Percentiles rank a stretch among this genome's conserved stretches.
Conservation (phyloP, 2,329 filamentous ascomycete species). For the Phoma herbarum region DNA sequence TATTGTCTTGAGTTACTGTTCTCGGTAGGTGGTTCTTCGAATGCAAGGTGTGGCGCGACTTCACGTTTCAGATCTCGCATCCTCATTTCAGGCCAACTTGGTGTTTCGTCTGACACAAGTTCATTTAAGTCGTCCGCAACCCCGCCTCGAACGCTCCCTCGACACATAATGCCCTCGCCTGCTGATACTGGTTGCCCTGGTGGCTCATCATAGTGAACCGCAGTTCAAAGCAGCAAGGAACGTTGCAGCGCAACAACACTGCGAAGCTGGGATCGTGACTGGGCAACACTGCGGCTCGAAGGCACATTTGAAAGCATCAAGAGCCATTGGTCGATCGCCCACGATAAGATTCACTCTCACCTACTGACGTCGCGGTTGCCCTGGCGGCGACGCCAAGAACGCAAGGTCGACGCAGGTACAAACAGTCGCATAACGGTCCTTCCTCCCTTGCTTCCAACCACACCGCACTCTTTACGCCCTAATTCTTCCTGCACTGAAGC, state of each 20-base stretch:
- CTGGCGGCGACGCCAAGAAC: constrained; percentile 23
- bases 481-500: constrained; percentile 22
- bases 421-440: constrained; percentile 22
- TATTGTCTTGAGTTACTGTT: neutral
- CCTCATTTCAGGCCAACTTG: constrained; percentile 25
- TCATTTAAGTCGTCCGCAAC: constrained; percentile 25
- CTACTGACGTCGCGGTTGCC: constrained; percentile 24
- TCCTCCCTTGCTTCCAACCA: constrained; percentile 27
- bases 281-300: neutral
- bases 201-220: neutral
- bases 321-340: neutral
- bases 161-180: constrained; percentile 16
- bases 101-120: constrained; percentile 31
- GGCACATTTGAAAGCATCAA: neutral
- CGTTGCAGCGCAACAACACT: neutral
- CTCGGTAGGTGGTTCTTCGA: neutral
- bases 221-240: neutral
- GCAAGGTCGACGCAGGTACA: constrained; percentile 25
- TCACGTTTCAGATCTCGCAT: constrained; percentile 33
- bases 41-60: constrained; percentile 23
- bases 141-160: constrained; percentile 10
- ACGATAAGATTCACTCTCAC: constrained; percentile 12
- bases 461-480: constrained; percentile 33
- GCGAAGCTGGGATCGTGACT: neutral
- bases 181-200: constrained; percentile 2